Evolutionary conservation across 805 yeast genomes (phyloP).

Genomic region (Trichomonascus vanleenenianus): DNA sequence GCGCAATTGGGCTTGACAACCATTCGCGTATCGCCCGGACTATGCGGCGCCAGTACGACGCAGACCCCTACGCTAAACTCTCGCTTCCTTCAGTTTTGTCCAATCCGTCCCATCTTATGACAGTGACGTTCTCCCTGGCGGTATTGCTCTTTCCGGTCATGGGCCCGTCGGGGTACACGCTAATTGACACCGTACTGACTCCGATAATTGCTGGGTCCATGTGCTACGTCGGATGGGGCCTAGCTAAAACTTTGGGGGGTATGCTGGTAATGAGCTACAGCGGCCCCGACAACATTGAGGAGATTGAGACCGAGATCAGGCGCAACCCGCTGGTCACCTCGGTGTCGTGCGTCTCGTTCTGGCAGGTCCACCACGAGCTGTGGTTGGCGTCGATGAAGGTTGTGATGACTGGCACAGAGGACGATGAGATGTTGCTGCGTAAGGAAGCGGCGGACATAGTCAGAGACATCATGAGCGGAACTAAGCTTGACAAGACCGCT

Average conservation of each 20-base stretch:
- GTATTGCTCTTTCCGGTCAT: slow-evolving; percentile 26
- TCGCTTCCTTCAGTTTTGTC: slow-evolving; percentile 18
- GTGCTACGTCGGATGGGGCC: slow-evolving; percentile 34
- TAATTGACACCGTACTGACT: slow-evolving; percentile 29
- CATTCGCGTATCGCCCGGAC: slow-evolving; percentile 27
- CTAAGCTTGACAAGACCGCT: background rate
- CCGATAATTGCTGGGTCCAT: slow-evolving; percentile 33
- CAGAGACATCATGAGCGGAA: slow-evolving; percentile 16
- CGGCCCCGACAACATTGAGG: slow-evolving; percentile 29
- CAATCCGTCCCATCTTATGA: slow-evolving; percentile 27
- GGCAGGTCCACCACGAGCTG: slow-evolving; percentile 38
- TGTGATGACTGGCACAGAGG: slow-evolving; percentile 26
- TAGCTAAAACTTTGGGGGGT: slow-evolving; percentile 34
- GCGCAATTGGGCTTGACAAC: slow-evolving; percentile 29
- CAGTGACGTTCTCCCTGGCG: slow-evolving; percentile 26
- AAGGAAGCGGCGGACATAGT: slow-evolving; percentile 22
- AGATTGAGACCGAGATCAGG: slow-evolving; percentile 21
- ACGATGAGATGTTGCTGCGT: slow-evolving; percentile 29
- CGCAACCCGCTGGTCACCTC: slow-evolving; percentile 23
- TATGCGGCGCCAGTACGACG: slow-evolving; percentile 11
- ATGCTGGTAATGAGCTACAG: slow-evolving; percentile 38
- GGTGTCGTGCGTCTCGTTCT: slow-evolving; percentile 28
- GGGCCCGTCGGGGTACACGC: slow-evolving; percentile 17
- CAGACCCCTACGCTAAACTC: slow-evolving; percentile 8
- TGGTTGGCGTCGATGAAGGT: slow-evolving; percentile 34